Base-by-base conservation (phyloP, 805 yeast genomes). In the Helenozyma rhizophorensis region DNA sequence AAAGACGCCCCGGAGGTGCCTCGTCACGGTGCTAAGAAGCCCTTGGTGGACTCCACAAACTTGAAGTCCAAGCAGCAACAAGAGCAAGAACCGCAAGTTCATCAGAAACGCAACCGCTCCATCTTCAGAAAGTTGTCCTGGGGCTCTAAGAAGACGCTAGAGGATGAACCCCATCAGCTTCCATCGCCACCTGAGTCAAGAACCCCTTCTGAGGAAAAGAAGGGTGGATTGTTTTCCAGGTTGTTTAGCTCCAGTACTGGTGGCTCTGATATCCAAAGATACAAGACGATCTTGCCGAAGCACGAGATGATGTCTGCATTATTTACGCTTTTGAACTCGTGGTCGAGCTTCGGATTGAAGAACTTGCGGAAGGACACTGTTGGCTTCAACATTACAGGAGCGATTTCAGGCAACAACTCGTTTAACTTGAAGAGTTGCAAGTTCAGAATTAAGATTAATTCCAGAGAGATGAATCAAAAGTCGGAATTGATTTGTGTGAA, bases 281-380 rank as follows among this genome's bases (percentile, higher is more conserved):
- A 52, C 51, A 40, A 53, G 21, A 63, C 71, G 12, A 62, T 69
- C 17, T 53, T 74, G 31, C 63, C 72, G 9, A 61, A 62, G 37
- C 70, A 62, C 17, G 86, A 82, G 51, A 69, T 82, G 69, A 71
- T 74, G 39, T 74, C 76, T 27, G 86, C 87, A 3, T 59, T 83
- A 45, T 70, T 64, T 51, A 75, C 83, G 27, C 67, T 83, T 34
- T 60, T 83, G 43, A 64, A 57, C 27, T 76, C 81, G 12, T 83
- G 93, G 93, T 70, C 76, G 10, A 76, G 72, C 39, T 81, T 81
- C 47, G 90, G 93, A 7, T 58, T 83, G 47, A 74, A 72, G 43
- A 70, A 76, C 39, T 65, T 83, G 37, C 61, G 57, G 23, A 57
- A 72, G 28, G 70, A 70, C 43, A 61, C 65, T 14, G 55, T 61